A percentile compares a stretch with the other conserved stretches of the same genome.
These are phyloP conservation scores for Globisporangium uncinulatum DNA, from an alignment of 352 stramenopile genomes.

Conservation along the genomic window DNA sequence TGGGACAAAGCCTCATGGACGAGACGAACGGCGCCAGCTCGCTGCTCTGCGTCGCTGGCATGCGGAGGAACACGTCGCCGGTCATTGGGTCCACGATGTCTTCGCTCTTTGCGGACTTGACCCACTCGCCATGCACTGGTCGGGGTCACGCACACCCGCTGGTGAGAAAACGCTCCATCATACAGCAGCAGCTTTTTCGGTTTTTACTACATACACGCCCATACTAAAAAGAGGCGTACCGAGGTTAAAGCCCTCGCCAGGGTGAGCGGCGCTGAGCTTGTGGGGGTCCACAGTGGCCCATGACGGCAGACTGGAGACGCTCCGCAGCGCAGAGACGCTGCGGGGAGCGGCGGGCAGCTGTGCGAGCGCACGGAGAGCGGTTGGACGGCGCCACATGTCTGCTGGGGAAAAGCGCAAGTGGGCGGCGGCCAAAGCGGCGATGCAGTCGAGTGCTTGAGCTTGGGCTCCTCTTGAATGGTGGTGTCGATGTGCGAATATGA, in stretches of 20 bases:
- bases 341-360: slow-evolving; percentile 10
- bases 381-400: slow-evolving; percentile 25
- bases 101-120: slow-evolving; percentile 56
- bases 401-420: too few species aligned
- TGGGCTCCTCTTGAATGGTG: too few species aligned
- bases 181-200: neutral
- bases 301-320: slow-evolving; percentile 63
- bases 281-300: slow-evolving; percentile 93
- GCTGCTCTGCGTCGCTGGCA: slow-evolving; percentile 88
- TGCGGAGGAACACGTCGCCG: slow-evolving; percentile 91
- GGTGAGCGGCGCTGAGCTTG: slow-evolving; percentile 67
- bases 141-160: neutral
- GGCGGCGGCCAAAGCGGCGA: too few species aligned
- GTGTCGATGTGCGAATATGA: too few species aligned
- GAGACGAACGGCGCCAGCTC: slow-evolving; percentile 92
- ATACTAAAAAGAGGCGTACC: slow-evolving; percentile 19
- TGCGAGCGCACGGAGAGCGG: slow-evolving; percentile 17
- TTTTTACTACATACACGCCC: neutral
- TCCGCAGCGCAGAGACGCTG: slow-evolving; percentile 22
- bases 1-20: slow-evolving; percentile 89
- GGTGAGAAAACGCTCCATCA: too few species aligned
- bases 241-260: slow-evolving; percentile 88
- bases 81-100: slow-evolving; percentile 93
- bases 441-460: too few species aligned
- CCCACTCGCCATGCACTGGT: slow-evolving; percentile 89